Percentiles rank a stretch among this genome's conserved stretches.
phyloP scores from a whole-genome alignment of 2,329 filamentous ascomycete genomes.

The Cladophialophora bantiana region DNA sequence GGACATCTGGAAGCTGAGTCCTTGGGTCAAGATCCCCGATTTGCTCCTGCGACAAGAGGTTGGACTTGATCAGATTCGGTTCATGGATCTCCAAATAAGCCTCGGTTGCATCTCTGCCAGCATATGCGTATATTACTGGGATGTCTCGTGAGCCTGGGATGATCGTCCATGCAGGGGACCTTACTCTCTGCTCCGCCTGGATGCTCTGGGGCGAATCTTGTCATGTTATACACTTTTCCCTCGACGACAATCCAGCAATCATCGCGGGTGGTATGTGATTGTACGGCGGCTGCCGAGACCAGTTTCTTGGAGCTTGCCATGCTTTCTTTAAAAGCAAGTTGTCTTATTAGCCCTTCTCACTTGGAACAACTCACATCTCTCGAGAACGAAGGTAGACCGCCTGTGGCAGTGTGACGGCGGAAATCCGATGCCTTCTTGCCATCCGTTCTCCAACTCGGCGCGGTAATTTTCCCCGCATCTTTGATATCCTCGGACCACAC shows the following conservation, averaged over 20 bases:
- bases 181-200: slow-evolving; percentile 60
- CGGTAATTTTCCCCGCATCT: not conserved
- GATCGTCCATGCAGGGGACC: not conserved
- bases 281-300: slow-evolving; percentile 23
- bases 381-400: not conserved
- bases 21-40: slow-evolving; percentile 26
- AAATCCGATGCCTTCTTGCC: not conserved
- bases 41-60: slow-evolving; percentile 42
- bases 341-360: not conserved
- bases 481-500: not conserved
- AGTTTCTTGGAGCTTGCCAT: slow-evolving; percentile 9
- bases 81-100: slow-evolving; percentile 55
- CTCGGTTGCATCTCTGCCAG: slow-evolving; percentile 54
- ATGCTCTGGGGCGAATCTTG: slow-evolving; percentile 68
- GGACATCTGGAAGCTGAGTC: slow-evolving; percentile 14
- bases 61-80: slow-evolving; percentile 49
- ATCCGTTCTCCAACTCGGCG: not conserved
- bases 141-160: not conserved
- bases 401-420: not conserved
- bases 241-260: slow-evolving; percentile 74
- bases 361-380: not conserved
- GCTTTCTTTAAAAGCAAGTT: not conserved
- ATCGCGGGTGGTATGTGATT: slow-evolving; percentile 54
- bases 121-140: slow-evolving; percentile 53
- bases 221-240: slow-evolving; percentile 71